These are phyloP conservation scores for Diospyros lotus DNA, from an alignment of 148 eudicot species.

Conservation along the genomic window DNA sequence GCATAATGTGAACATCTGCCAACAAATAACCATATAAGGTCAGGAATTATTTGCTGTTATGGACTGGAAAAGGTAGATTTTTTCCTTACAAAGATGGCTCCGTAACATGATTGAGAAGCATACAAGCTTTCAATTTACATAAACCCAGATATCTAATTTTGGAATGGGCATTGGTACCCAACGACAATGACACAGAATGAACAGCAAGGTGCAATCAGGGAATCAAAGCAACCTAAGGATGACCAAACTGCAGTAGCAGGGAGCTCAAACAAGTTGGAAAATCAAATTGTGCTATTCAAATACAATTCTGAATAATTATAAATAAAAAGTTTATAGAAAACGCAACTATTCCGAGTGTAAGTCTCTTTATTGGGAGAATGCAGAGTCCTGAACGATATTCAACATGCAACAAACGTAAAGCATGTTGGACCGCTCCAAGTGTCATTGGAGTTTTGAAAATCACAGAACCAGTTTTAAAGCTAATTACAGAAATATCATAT, in stretches of 20 bases:
- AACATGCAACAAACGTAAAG: too few relatives aligned
- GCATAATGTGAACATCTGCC: conserved; percentile 81
- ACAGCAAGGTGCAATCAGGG: neutral
- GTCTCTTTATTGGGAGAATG: neutral
- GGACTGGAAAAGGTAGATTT: too few relatives aligned
- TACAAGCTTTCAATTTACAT: too few relatives aligned
- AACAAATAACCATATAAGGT: conserved; percentile 4
- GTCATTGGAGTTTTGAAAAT: neutral
- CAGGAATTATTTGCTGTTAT: neutral
- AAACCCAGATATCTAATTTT: neutral
- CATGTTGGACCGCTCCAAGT: too few relatives aligned
- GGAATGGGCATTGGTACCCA: neutral
- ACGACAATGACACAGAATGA: neutral
- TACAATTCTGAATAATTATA: neutral
- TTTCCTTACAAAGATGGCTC: too few relatives aligned
- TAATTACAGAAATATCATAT: neutral
- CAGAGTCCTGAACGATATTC: too few relatives aligned
- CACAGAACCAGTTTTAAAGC: neutral
- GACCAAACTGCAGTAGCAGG: neutral
- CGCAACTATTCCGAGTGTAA: neutral
- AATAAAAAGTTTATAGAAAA: neutral
- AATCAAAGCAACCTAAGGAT: neutral
- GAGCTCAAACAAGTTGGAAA: neutral
- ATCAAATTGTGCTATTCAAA: neutral
- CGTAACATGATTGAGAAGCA: too few relatives aligned